Base-by-base conservation (phyloP, 495 filamentous ascomycete species). In the Neurospora tetrasperma region DNA sequence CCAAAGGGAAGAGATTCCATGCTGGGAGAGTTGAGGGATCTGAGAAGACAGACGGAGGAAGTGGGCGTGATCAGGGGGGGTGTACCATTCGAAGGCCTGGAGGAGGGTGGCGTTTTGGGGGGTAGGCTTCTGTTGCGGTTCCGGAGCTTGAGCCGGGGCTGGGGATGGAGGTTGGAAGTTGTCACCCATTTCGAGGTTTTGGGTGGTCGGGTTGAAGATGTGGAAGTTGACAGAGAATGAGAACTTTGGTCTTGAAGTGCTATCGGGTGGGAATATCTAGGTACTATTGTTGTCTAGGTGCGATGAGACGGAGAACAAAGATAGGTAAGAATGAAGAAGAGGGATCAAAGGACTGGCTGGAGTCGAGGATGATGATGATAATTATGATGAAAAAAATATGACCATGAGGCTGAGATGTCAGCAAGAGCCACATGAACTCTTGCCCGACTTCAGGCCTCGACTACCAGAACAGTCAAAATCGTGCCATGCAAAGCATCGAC, bases 1-100 rank as follows among this genome's bases (percentile, higher is more conserved):
- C 90, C 91, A 93, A 41, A 93, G 84, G 75, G 86, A 88, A 77
- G 89, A 86, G 70, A 93, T 82, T 2, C 91, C 92, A 74, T 89
- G 86, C 4, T 82, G 81, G 72, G 89, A 87, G 16, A 92, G 81
- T 35, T 82, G 81, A 0, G 87, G 85, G 3, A 92, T 74, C 8
- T 87, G 84, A 38, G 79, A 77, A 46, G 78, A 82, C 5, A 93
- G 86, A 27, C 90, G 88, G 42, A 81, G 76, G 88, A 89, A 93
- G 79, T 93, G 91, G 23, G 82, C 82, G 40, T 86, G 82, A 75
- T 92, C 89, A 10, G 86, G 85, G 0, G 89, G 90, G 1, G 90
- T 85, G 78, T 93, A 89, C 91, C 92, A 93, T 83, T 93, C 92
- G 78, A 91, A 93, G 10, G 84, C 87, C 79, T 93, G 89, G 75